Base-by-base conservation (phyloP, 257 asterid genomes). In the Gentiana dahurica region DNA sequence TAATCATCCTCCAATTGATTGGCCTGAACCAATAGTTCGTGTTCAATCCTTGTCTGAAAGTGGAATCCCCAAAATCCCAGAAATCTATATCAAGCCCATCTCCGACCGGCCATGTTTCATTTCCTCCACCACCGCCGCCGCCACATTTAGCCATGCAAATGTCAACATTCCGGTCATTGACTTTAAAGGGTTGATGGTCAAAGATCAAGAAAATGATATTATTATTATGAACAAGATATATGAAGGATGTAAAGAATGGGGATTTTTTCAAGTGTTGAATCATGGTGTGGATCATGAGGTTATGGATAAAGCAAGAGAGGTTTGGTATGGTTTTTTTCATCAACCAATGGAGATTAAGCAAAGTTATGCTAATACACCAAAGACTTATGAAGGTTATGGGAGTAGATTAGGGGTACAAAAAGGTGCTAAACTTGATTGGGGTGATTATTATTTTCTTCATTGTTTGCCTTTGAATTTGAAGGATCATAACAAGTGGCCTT, bases 381-480 rank as follows among this genome's bases (percentile, higher is more conserved):
- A 45, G 53, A 88, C 97, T 13, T 88, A 88, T 15, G 97, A 86
- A 58, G 97, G 97, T 2, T 90, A 90, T 38, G 97, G 97, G 0
- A 90, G 96, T 61, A 69, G 97, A 0, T 69, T 90, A 0, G 98
- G 96, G 0, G 67, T 84, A 3, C 82, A 90, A 70, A 90, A 84
- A 54, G 98, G 87, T 35, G 98, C 89, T 53, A 36, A 70, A 53
- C 95, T 90, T 50, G 98, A 90, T 59, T 90, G 98, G 98, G 82
- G 98, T 32, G 98, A 90, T 54, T 90, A 90, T 50, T 90, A 84
- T 51, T 90, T 4, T 55, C 95, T 90, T 60, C 95, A 90, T 55
- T 84, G 69, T 37, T 73, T 82, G 12, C 96, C 97, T 63, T 64
- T 64, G 57, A 65, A 67, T 9, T 68, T 90, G 79, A 77, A 80